These are phyloP conservation scores for Psilocybe sp. DNA, from an alignment of 768 basidiomycete genomes.

Conservation along the genomic window DNA sequence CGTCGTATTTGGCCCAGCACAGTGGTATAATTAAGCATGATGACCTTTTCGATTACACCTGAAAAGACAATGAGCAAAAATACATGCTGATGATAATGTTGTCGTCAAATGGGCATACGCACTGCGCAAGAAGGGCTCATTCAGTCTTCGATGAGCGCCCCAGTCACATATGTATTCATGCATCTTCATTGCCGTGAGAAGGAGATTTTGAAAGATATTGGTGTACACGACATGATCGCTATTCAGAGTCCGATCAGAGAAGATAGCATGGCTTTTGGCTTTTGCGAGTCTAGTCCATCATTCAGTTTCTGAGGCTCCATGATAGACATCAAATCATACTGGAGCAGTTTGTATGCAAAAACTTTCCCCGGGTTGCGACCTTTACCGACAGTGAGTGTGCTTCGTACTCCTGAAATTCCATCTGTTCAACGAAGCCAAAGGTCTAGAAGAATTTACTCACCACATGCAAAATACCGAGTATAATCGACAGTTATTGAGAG, in stretches of 20 bases:
- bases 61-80: conserved; percentile 1
- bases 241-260: conserved; percentile 73
- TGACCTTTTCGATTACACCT: conserved; percentile 65
- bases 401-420: conserved; percentile 45
- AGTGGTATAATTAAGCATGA: conserved; percentile 52
- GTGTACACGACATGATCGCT: conserved; percentile 54
- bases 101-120: background rate
- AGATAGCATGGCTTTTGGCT: conserved; percentile 76
- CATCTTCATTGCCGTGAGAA: conserved; percentile 84
- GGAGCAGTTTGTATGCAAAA: conserved; percentile 74
- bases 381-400: conserved; percentile 70
- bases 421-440: background rate
- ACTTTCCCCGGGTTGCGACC: conserved; percentile 60
- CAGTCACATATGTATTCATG: conserved; percentile 73
- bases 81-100: background rate
- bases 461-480: conserved; percentile 56
- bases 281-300: conserved; percentile 54
- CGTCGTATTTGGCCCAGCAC: conserved; percentile 41
- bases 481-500: conserved; percentile 83
- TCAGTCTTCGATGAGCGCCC: conserved; percentile 42
- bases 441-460: conserved; percentile 35
- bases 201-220: conserved; percentile 87
- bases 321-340: conserved; percentile 40
- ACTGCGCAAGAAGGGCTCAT: conserved; percentile 45
- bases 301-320: background rate